Conservation (phyloP, 352 stramenopile species). For the Phytophthora sojae region DNA sequence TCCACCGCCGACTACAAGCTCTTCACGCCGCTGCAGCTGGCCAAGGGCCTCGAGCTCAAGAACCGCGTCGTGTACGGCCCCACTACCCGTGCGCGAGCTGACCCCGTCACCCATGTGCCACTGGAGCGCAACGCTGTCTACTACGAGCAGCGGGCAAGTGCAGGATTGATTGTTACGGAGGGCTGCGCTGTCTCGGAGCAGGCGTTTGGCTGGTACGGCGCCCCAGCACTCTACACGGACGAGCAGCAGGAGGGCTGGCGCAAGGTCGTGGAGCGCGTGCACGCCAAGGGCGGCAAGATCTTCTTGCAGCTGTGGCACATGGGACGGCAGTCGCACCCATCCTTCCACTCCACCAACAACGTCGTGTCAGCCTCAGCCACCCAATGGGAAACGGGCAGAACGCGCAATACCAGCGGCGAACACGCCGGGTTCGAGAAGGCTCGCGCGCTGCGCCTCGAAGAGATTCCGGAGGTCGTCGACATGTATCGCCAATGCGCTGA, state of each 20-base stretch:
- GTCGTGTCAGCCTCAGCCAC: constrained; percentile 3
- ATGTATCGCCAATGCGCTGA: constrained; percentile 1
- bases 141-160: constrained; percentile 5
- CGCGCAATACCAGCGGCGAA: neutral
- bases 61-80: neutral
- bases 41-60: neutral
- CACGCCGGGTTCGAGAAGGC: neutral
- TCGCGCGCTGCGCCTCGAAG: neutral
- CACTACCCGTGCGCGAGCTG: neutral
- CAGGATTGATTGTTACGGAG: constrained; percentile 5
- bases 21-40: constrained; percentile 4
- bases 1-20: constrained; percentile 9
- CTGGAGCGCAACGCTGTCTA: constrained; percentile 1
- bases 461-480: constrained; percentile 5
- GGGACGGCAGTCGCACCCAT: too few species aligned
- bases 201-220: constrained; percentile 39
- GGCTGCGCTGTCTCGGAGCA: constrained; percentile 4
- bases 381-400: neutral
- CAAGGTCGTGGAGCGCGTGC: constrained; percentile 29
- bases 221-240: constrained; percentile 51
- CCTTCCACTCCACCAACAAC: constrained; percentile 1
- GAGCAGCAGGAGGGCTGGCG: constrained; percentile 33
- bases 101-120: neutral
- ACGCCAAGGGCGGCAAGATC: constrained; percentile 47
- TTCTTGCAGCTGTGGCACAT: constrained; percentile 84